phyloP scores from a whole-genome alignment of 805 yeast species.

The Lachancea nothofagi region DNA sequence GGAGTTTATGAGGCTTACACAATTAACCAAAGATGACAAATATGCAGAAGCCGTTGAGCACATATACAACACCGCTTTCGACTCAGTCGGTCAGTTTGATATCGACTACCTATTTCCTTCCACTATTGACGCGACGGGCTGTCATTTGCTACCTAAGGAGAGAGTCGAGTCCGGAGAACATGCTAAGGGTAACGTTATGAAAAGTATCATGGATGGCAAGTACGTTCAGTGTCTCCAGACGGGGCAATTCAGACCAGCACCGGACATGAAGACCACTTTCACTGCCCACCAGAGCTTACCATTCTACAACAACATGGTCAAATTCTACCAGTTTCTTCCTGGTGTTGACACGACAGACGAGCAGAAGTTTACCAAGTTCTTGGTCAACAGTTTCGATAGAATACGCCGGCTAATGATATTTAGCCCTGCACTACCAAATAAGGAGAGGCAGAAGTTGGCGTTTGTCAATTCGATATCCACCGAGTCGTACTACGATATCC shows the following conservation, averaged over 20 bases:
- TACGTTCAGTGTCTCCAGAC: slow-evolving; percentile 34
- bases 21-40: slow-evolving; percentile 42
- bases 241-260: slow-evolving; percentile 19
- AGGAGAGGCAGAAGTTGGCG: slow-evolving; percentile 21
- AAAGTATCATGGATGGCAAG: slow-evolving; percentile 30
- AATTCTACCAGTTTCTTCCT: slow-evolving; percentile 41
- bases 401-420: slow-evolving; percentile 40
- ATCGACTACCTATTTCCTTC: slow-evolving; percentile 43
- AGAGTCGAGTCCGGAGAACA: slow-evolving; percentile 33
- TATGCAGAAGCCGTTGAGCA: slow-evolving; percentile 48
- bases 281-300: slow-evolving; percentile 18
- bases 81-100: slow-evolving; percentile 31
- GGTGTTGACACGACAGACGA: slow-evolving; percentile 29
- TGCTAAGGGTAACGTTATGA: slow-evolving; percentile 34
- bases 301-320: slow-evolving; percentile 45
- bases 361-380: background rate
- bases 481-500: slow-evolving; percentile 17
- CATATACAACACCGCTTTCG: slow-evolving; percentile 37
- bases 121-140: slow-evolving; percentile 47
- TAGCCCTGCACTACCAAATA: slow-evolving; percentile 40
- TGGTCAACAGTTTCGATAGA: slow-evolving; percentile 32
- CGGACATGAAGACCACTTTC: slow-evolving; percentile 2
- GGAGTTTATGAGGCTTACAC: slow-evolving; percentile 49
- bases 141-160: slow-evolving; percentile 31
- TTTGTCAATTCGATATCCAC: slow-evolving; percentile 19